Evolutionary conservation across 2,329 filamentous ascomycete genomes (phyloP).

Genomic region (Amphichorda felina): DNA sequence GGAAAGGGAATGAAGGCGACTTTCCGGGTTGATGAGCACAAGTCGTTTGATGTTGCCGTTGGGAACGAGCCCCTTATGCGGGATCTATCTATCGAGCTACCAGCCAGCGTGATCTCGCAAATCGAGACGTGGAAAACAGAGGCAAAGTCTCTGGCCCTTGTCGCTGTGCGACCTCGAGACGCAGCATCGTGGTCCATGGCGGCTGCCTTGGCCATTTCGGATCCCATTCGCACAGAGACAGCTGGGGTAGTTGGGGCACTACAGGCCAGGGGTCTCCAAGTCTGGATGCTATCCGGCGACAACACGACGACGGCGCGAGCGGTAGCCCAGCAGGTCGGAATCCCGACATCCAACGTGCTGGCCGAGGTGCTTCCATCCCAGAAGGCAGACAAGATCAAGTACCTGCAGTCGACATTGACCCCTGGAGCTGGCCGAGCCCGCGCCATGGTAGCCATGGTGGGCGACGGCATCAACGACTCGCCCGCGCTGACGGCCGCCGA

Average conservation of each 20-base stretch:
- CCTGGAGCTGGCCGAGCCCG: constrained; percentile 14
- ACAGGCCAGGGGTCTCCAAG: constrained; percentile 51
- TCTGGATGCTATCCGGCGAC: constrained; percentile 92
- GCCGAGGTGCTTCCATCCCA: constrained; percentile 77
- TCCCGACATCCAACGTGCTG: constrained; percentile 62
- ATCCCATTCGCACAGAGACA: constrained; percentile 69
- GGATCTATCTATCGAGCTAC: constrained; percentile 29
- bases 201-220: constrained; percentile 64
- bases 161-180: constrained; percentile 27
- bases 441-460: constrained; percentile 66
- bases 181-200: constrained; percentile 35
- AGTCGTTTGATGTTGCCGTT: constrained; percentile 42
- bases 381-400: constrained; percentile 62
- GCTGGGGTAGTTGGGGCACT: constrained; percentile 51
- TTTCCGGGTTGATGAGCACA: constrained; percentile 2
- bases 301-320: constrained; percentile 75
- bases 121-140: constrained; percentile 47
- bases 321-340: constrained; percentile 66
- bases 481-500: constrained; percentile 72
- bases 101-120: constrained; percentile 16
- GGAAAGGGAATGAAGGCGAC: constrained; percentile 58
- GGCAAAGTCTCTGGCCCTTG: constrained; percentile 53
- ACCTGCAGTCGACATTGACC: constrained; percentile 40
- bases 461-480: constrained; percentile 83
- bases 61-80: constrained; percentile 64